A percentile compares a stretch with the other conserved stretches of the same genome.
These are phyloP conservation scores for Aspergillus baeticus DNA, from an alignment of 495 filamentous ascomycete species.

Conservation along the genomic window DNA sequence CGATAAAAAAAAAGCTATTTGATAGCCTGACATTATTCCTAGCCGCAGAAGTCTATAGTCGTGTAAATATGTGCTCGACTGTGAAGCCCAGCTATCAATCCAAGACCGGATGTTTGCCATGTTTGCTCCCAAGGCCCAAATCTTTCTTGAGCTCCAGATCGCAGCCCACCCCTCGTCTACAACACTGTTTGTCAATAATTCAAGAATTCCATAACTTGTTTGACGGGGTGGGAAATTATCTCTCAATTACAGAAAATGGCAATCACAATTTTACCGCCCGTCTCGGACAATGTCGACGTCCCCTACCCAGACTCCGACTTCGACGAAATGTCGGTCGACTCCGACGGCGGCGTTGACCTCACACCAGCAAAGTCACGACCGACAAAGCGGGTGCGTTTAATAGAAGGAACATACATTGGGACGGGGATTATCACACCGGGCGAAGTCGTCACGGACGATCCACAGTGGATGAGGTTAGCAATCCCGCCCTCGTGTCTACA, in stretches of 20 bases:
- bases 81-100: background rate
- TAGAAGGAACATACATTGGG: conserved; percentile 26
- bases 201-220: no score
- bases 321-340: conserved; percentile 52
- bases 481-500: background rate
- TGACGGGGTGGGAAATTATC: no score
- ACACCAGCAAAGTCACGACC: conserved; percentile 31
- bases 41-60: no score
- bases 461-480: conserved; percentile 89
- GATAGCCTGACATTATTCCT: no score
- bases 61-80: no score
- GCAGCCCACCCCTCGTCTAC: background rate
- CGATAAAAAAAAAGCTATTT: no score
- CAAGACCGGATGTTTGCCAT: conserved; percentile 19
- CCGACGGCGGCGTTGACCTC: conserved; percentile 64
- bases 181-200: background rate
- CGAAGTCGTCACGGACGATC: conserved; percentile 81
- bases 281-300: conserved; percentile 37
- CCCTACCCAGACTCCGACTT: conserved; percentile 31
- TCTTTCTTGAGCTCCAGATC: conserved; percentile 14
- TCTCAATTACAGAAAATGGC: conserved; percentile 54
- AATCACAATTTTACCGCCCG: conserved; percentile 75
- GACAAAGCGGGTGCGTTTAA: conserved; percentile 39
- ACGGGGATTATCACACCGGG: conserved; percentile 80
- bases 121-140: conserved; percentile 20